Percentiles rank a stretch among this genome's conserved stretches.
phyloP scores from a whole-genome alignment of 495 filamentous ascomycete species.

The Hypomontagnella submonticulosa region DNA sequence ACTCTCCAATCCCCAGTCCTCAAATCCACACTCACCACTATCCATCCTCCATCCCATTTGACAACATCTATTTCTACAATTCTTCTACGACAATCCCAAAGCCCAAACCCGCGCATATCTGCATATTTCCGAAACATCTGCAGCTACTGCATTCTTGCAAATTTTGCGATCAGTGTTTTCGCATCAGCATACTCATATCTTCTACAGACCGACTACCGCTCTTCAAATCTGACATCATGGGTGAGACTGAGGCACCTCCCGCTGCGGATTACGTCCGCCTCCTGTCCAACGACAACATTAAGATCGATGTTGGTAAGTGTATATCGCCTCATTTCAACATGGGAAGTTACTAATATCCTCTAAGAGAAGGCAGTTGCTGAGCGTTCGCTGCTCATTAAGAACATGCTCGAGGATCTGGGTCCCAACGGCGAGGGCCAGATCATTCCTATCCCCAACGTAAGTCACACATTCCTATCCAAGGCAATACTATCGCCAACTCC shows the following conservation, averaged over 20 bases:
- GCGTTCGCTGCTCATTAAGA: slow-evolving; percentile 95
- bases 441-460: slow-evolving; percentile 90
- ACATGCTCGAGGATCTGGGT: slow-evolving; percentile 94
- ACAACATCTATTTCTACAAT: too few relatives aligned
- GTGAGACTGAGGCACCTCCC: slow-evolving; percentile 31
- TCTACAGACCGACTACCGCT: not conserved
- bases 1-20: too few relatives aligned
- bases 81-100: too few relatives aligned
- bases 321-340: not conserved
- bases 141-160: not conserved
- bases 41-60: too few relatives aligned
- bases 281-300: slow-evolving; percentile 42
- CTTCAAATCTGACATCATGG: slow-evolving; percentile 27
- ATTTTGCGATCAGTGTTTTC: slow-evolving; percentile 7
- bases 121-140: too few relatives aligned
- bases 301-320: slow-evolving; percentile 49
- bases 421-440: slow-evolving; percentile 69
- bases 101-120: too few relatives aligned
- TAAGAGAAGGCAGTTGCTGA: slow-evolving; percentile 86
- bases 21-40: too few relatives aligned
- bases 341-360: slow-evolving; percentile 29
- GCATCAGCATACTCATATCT: slow-evolving; percentile 15
- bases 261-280: slow-evolving; percentile 31
- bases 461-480: slow-evolving; percentile 45
- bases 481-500: slow-evolving; percentile 12